Base-by-base conservation (phyloP, 768 basidiomycete genomes). In the Guyanaporus albipodus region DNA sequence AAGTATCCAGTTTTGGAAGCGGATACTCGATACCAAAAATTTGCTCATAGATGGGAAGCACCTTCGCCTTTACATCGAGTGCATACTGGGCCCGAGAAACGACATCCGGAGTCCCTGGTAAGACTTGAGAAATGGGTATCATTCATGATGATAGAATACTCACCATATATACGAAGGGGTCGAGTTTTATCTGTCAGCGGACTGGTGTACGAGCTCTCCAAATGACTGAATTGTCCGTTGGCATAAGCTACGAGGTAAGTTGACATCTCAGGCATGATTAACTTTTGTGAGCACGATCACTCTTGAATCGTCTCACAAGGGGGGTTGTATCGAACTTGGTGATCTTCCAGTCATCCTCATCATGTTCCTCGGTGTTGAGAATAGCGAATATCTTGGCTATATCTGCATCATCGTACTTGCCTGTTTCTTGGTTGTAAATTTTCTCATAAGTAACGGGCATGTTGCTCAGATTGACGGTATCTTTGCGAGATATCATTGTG, bases 21-120 rank as follows among this genome's bases (percentile, higher is more conserved):
- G 94, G 91, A 64, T 85, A 98, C 48, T 86, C 87, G 53, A 97
- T 83, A 54, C 94, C 84, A 61, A 97, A 97, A 45, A 95, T 77
- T 62, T 85, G 74, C 68, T 98, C 94, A 65, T 94, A 97, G n/a
- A 92, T 63, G 14, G 93, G 92, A 12, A 96, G 70, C 9, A 89
- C 87, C 24, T 73, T 75, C 6, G 76, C 78, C 67, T 88, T 95
- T 55, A 95, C 83, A 55, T 94, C 91, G 33, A 98, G 81, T 12
- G 88, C 87, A 58, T 91, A 91, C 54, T 85, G 77, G 6, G 86
- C 85, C 61, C 92, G 91, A 54, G 83, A 74, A 56, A 96, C 89
- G 52, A 83, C 70, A 59, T 96, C 86, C 48, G 80, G 70, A 7
- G 91, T 95, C 8, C 86, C 87, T 90, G 54, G 27, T 21, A 57